Percentiles rank a stretch among this genome's conserved stretches.
phyloP scores from a whole-genome alignment of 139 green algal species.

The Chlorella sp. region DNA sequence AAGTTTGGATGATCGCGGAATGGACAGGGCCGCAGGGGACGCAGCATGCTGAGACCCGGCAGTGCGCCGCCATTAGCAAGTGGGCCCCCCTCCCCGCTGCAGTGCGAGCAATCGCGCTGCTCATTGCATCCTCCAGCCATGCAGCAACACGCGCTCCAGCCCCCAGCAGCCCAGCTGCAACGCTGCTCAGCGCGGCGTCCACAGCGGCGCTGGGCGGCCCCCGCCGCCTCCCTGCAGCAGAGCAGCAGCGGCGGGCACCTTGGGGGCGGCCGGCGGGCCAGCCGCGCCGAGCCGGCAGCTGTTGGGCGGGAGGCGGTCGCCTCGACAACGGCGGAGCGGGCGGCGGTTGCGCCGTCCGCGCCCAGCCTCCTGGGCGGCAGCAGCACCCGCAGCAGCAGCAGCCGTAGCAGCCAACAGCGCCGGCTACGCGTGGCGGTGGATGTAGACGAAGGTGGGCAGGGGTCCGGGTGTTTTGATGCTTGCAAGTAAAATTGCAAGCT shows the following conservation, averaged over 20 bases:
- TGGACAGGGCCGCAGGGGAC: too few relatives aligned
- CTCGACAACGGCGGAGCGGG: slow-evolving; percentile 1
- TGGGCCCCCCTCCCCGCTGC: too few relatives aligned
- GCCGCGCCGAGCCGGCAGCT: neutral
- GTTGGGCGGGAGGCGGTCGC: slow-evolving; percentile 9
- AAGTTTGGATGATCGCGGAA: too few relatives aligned
- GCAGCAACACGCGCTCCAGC: too few relatives aligned
- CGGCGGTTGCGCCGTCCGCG: too few relatives aligned
- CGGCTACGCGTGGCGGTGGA: slow-evolving; percentile 74
- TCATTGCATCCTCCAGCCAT: too few relatives aligned
- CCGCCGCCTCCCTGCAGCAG: neutral
- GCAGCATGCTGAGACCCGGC: too few relatives aligned
- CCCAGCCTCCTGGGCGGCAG: neutral
- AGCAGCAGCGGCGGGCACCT: neutral
- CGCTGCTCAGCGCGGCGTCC: neutral
- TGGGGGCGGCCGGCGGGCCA: neutral
- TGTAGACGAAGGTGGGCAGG: slow-evolving; percentile 78
- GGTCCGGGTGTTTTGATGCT: neutral
- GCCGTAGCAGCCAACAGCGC: neutral
- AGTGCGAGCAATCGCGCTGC: too few relatives aligned
- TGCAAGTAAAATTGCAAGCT: neutral
- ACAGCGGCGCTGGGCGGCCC: neutral
- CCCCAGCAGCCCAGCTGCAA: neutral
- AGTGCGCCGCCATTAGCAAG: too few relatives aligned
- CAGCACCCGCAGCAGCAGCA: neutral